phyloP scores from a whole-genome alignment of 768 basidiomycete species.

The Pisolithus sp. region DNA sequence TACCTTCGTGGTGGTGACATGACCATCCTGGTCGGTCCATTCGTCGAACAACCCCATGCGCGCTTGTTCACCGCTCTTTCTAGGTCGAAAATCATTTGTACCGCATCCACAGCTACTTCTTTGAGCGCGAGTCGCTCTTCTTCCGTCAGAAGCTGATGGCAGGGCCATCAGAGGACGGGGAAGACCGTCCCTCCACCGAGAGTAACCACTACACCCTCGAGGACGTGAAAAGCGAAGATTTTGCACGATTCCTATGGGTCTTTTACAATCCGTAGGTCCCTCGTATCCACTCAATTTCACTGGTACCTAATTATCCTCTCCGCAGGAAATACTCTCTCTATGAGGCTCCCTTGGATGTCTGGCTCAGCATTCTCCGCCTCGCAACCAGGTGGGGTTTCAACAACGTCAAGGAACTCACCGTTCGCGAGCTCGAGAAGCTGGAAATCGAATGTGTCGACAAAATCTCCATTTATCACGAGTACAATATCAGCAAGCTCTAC shows the following conservation, averaged over 20 bases:
- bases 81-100: conserved; percentile 56
- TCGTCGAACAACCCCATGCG: neutral
- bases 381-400: conserved; percentile 37
- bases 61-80: conserved; percentile 10
- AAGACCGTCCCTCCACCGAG: conserved; percentile 34
- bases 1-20: conserved; percentile 57
- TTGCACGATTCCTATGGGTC: conserved; percentile 52
- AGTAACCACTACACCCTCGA: conserved; percentile 39
- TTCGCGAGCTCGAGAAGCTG: conserved; percentile 34
- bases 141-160: conserved; percentile 35
- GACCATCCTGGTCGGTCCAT: conserved; percentile 45
- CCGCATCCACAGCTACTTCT: conserved; percentile 55
- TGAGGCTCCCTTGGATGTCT: conserved; percentile 33
- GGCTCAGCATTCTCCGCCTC: conserved; percentile 35
- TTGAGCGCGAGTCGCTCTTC: conserved; percentile 50
- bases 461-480: conserved; percentile 33
- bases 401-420: conserved; percentile 32
- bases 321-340: conserved; percentile 33
- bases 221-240: conserved; percentile 40
- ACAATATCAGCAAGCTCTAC: conserved; percentile 28
- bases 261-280: conserved; percentile 57
- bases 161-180: conserved; percentile 25
- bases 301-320: neutral
- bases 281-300: neutral
- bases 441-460: conserved; percentile 30